Evolutionary conservation across 73 alveolate genomes (phyloP).

Genomic region (Stentor coeruleus): DNA sequence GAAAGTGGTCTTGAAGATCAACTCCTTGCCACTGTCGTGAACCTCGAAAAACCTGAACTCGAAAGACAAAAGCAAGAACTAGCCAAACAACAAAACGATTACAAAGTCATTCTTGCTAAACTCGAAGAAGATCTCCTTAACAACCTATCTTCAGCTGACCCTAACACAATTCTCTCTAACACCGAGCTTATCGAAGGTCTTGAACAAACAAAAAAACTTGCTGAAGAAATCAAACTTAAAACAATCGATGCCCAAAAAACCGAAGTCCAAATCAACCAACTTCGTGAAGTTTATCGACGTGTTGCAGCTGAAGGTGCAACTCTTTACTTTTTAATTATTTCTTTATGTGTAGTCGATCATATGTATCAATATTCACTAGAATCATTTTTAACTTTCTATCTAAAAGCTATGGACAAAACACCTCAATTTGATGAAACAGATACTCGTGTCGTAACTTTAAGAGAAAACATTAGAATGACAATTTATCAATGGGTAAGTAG

Average conservation of each 20-base stretch:
- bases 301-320: conserved; percentile 99
- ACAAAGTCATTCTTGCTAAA: conserved; percentile 91
- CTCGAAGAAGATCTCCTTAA: conserved; percentile 94
- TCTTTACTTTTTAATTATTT: conserved; percentile 98
- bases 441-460: conserved; percentile 88
- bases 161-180: conserved; percentile 96
- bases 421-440: conserved; percentile 84
- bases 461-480: conserved; percentile 95
- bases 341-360: conserved; percentile 97
- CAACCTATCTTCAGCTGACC: conserved; percentile 98
- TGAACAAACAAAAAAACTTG: conserved; percentile 95
- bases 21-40: conserved; percentile 96
- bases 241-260: conserved; percentile 89
- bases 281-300: conserved; percentile 98
- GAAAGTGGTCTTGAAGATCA: conserved; percentile 99
- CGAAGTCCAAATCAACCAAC: conserved; percentile 93
- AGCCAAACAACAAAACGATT: conserved; percentile 95
- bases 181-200: conserved; percentile 91
- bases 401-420: conserved; percentile 98
- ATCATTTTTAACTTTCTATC: conserved; percentile 96
- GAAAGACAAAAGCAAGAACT: conserved; percentile 97
- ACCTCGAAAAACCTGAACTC: conserved; percentile 98
- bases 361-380: conserved; percentile 99
- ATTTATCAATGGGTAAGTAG: conserved; percentile 98
- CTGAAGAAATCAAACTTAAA: conserved; percentile 92